Percentiles rank a stretch among this genome's conserved stretches.
Conservation (phyloP, 2,329 filamentous ascomycete species). For the Pyrenochaeta sp. region DNA sequence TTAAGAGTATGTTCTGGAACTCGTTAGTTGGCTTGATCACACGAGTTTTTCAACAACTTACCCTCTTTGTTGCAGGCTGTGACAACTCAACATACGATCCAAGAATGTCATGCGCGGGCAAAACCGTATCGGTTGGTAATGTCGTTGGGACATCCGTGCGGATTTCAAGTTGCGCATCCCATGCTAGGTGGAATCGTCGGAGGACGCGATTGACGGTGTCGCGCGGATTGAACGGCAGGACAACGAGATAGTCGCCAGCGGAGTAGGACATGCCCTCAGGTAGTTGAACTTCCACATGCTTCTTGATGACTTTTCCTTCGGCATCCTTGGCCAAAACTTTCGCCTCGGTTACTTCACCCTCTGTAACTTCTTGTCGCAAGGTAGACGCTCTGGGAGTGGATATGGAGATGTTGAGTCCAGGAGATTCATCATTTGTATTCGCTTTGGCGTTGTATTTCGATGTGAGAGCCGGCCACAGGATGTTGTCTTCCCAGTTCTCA, state of each 20-base stretch:
- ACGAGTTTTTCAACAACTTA: neutral
- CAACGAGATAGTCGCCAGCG: slow-evolving; percentile 75
- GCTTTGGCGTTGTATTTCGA: slow-evolving; percentile 9
- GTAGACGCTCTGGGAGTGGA: slow-evolving; percentile 18
- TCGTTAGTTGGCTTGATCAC: too few relatives aligned
- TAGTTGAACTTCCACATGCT: slow-evolving; percentile 27
- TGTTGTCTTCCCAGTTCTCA: slow-evolving; percentile 37
- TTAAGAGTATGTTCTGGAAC: neutral
- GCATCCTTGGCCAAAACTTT: slow-evolving; percentile 1
- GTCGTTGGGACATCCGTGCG: neutral
- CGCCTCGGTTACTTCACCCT: slow-evolving; percentile 17
- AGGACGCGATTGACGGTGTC: slow-evolving; percentile 18
- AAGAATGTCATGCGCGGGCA: neutral
- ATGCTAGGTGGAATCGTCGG: slow-evolving; percentile 12
- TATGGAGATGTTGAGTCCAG: slow-evolving; percentile 13
- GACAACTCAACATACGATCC: slow-evolving; percentile 5
- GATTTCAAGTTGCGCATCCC: slow-evolving; percentile 7
- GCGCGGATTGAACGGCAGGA: slow-evolving; percentile 69
- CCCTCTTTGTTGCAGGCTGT: slow-evolving; percentile 2
- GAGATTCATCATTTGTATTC: neutral
- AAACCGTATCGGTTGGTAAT: neutral
- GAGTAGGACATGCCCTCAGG: slow-evolving; percentile 62
- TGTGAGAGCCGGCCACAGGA: slow-evolving; percentile 29
- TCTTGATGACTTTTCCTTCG: neutral
- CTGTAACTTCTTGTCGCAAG: slow-evolving; percentile 28